These are phyloP conservation scores for Botrytis sinoallii DNA, from an alignment of 2,329 filamentous ascomycete species.

Conservation along the genomic window DNA sequence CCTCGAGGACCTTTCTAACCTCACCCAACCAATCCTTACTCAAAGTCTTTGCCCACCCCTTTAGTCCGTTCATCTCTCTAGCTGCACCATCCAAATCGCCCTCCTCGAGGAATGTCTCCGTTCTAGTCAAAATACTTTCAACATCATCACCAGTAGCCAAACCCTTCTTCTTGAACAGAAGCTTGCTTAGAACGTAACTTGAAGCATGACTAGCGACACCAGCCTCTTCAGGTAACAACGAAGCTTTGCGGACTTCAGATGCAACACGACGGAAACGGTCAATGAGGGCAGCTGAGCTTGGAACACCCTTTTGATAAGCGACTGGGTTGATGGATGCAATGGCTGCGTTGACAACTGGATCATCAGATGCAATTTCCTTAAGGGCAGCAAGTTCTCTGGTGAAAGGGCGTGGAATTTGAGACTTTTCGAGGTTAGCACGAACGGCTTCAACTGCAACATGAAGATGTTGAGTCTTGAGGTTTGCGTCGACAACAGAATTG, in stretches of 20 bases:
- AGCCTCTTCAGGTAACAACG: constrained; percentile 85
- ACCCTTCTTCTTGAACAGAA: constrained; percentile 93
- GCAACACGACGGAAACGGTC: constrained; percentile 95
- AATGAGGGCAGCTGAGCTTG: constrained; percentile 79
- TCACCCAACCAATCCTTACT: constrained; percentile 92
- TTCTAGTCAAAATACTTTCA: constrained; percentile 86
- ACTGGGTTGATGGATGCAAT: constrained; percentile 94
- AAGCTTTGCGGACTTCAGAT: constrained; percentile 88
- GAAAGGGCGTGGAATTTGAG: constrained; percentile 76
- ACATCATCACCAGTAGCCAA: constrained; percentile 83
- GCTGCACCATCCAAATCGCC: constrained; percentile 88
- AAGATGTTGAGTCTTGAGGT: constrained; percentile 91
- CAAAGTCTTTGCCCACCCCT: constrained; percentile 93
- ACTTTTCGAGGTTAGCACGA: constrained; percentile 74
- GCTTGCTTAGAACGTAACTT: constrained; percentile 83
- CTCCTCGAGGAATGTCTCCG: constrained; percentile 87
- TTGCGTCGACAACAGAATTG: constrained; percentile 86
- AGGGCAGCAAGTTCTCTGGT: constrained; percentile 89
- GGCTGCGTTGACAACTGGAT: constrained; percentile 84
- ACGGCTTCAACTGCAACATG: constrained; percentile 95
- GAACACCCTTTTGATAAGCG: constrained; percentile 89
- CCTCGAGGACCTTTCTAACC: constrained; percentile 87
- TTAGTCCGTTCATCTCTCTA: constrained; percentile 88
- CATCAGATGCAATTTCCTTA: constrained; percentile 83
- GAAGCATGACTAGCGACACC: constrained; percentile 93